Base-by-base conservation (phyloP, 495 filamentous ascomycete species). In the Penicillium silybi region DNA sequence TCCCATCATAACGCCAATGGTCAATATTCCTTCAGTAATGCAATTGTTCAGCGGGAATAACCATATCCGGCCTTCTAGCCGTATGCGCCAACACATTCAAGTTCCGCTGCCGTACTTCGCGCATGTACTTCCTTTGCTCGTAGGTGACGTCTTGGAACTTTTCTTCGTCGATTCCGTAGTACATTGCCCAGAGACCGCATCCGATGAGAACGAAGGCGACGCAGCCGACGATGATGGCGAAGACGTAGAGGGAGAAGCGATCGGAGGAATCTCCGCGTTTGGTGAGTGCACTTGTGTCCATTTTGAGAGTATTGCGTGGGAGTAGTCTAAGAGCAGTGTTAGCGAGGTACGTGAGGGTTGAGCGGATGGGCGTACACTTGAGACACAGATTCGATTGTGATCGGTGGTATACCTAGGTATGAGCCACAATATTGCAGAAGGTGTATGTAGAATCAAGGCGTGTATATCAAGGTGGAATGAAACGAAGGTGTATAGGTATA, bases 41-140 rank as follows among this genome's bases (percentile, higher is more conserved):
- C 40, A 56, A 35, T 35, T 63, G 32, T 6, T 53, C 48, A 22
- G 63, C 26, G 0, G 62, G 59, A 52, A 61, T 42, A 19, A 65
- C 56, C 62, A 65, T 51, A 38, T 67, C 64, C 2, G 62, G 64
- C 34, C 62, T 48, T 22, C 41, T 50, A 8, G 59, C 59, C 8
- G 18, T 32, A 26, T 53, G 15, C 22, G 62, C 64, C 15, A 65
- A 18, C 2, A 6, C 9, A 20, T 67, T 65, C 18, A 63, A n/a
- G 23, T 53, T 63, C 10, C 62, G 59, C 17, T 61, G 57, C 23
- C 62, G 63, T 8, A 54, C 32, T 34, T 65, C 59, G 8, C 59
- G 64, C 62, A 67, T 63, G 44, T 67, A 67, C 50, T 42, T 50
- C 16, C 55, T 49, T 46, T 67, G 64, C 10, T 67, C 56, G 17